phyloP scores from a whole-genome alignment of 306 rosid genomes.

The Comarum palustre region DNA sequence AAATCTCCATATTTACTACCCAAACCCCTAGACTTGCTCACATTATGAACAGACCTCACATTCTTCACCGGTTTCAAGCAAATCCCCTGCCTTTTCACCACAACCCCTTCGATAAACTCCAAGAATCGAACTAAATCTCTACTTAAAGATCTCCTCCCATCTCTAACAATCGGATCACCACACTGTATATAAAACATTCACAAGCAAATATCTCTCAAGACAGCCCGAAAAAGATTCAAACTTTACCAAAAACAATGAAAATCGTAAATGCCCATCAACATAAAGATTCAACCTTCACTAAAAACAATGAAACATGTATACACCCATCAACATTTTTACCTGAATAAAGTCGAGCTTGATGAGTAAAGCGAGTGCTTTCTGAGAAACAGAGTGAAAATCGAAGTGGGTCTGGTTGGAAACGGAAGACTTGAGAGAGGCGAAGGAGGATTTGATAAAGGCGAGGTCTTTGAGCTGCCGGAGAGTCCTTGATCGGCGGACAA shows the following conservation, averaged over 20 bases:
- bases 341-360: slow-evolving; percentile 64
- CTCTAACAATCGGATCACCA: slow-evolving; percentile 60
- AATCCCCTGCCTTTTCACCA: slow-evolving; percentile 42
- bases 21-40: slow-evolving; percentile 33
- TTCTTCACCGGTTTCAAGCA: slow-evolving; percentile 40
- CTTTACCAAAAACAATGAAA: background rate
- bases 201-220: background rate
- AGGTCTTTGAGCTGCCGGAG: slow-evolving; percentile 78
- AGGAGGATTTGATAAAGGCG: slow-evolving; percentile 58
- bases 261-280: background rate
- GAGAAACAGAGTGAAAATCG: slow-evolving; percentile 51
- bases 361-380: slow-evolving; percentile 58
- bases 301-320: background rate
- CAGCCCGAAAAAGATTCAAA: background rate
- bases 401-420: slow-evolving; percentile 35
- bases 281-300: background rate
- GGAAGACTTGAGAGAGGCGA: slow-evolving; percentile 53
- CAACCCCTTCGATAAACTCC: slow-evolving; percentile 63
- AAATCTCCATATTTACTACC: slow-evolving; percentile 17
- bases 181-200: slow-evolving; percentile 34
- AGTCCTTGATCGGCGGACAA: slow-evolving; percentile 78
- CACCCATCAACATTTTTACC: slow-evolving; percentile 40
- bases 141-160: slow-evolving; percentile 59
- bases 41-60: slow-evolving; percentile 31
- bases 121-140: slow-evolving; percentile 65